phyloP scores from a whole-genome alignment of 371 early-diverging fungal species.

The Aphelidium insulamus region DNA sequence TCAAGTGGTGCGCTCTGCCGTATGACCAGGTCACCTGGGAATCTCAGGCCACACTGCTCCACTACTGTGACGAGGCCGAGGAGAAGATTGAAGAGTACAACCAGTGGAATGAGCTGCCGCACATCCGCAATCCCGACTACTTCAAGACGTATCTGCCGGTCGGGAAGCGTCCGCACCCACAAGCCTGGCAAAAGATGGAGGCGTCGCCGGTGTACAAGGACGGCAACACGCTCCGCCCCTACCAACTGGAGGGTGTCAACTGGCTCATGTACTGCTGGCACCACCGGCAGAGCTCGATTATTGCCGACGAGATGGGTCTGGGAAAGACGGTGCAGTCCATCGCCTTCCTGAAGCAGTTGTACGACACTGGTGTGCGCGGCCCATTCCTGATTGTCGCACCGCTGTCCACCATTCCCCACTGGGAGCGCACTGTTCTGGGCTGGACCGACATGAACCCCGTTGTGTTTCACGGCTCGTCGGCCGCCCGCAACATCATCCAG shows the following conservation, averaged over 20 bases:
- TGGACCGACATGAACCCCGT: slow-evolving; percentile 56
- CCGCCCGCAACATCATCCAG: slow-evolving; percentile 28
- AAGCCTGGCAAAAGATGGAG: slow-evolving; percentile 29
- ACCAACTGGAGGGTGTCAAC: slow-evolving; percentile 48
- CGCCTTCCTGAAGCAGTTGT: slow-evolving; percentile 38
- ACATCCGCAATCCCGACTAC: background rate
- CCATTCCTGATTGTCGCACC: slow-evolving; percentile 61
- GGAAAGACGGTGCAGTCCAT: slow-evolving; percentile 71
- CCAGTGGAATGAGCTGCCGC: background rate
- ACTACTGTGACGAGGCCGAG: slow-evolving; percentile 16
- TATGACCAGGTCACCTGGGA: slow-evolving; percentile 85
- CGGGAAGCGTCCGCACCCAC: slow-evolving; percentile 7
- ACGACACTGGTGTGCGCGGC: slow-evolving; percentile 29
- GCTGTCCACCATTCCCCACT: slow-evolving; percentile 46
- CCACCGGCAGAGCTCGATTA: slow-evolving; percentile 36
- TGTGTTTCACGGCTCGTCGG: slow-evolving; percentile 37
- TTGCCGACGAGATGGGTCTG: slow-evolving; percentile 72
- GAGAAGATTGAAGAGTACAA: slow-evolving; percentile 28
- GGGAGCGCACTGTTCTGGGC: slow-evolving; percentile 46
- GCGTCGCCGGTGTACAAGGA: slow-evolving; percentile 41
- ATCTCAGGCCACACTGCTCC: slow-evolving; percentile 11
- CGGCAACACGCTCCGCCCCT: slow-evolving; percentile 38
- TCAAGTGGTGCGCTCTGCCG: slow-evolving; percentile 79
- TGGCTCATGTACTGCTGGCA: slow-evolving; percentile 49
- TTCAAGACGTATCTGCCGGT: background rate